Evolutionary conservation across 495 filamentous ascomycete genomes (phyloP).

Genomic region (Pseudomonodictys pantanalensis): DNA sequence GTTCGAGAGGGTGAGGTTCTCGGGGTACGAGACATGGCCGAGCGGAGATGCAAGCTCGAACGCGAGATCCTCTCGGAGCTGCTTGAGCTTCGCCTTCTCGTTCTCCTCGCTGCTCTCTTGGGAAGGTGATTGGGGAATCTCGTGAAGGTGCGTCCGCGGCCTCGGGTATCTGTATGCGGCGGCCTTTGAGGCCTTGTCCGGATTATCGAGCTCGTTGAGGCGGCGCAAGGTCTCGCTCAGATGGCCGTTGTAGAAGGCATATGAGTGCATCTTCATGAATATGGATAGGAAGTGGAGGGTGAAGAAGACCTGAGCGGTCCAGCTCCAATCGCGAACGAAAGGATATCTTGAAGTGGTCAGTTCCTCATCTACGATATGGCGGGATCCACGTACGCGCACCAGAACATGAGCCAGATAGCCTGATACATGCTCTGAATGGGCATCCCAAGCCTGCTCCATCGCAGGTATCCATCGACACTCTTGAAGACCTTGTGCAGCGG

Average conservation of each 20-base stretch:
- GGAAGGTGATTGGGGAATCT: slow-evolving; percentile 30
- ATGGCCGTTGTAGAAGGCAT: slow-evolving; percentile 96
- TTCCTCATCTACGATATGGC: background rate
- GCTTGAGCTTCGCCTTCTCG: slow-evolving; percentile 42
- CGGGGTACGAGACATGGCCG: slow-evolving; percentile 84
- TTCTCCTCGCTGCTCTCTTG: slow-evolving; percentile 42
- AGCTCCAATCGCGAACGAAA: slow-evolving; percentile 85
- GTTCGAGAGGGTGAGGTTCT: slow-evolving; percentile 78
- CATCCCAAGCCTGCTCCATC: slow-evolving; percentile 75
- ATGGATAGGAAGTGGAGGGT: slow-evolving; percentile 85
- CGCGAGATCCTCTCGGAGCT: slow-evolving; percentile 82
- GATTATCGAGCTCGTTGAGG: slow-evolving; percentile 74
- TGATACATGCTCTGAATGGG: slow-evolving; percentile 80
- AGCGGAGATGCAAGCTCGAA: slow-evolving; percentile 86
- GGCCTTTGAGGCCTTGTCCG: slow-evolving; percentile 62
- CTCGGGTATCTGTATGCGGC: slow-evolving; percentile 76
- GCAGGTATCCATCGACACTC: slow-evolving; percentile 53
- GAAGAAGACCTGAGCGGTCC: slow-evolving; percentile 94
- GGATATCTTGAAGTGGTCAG: slow-evolving; percentile 59
- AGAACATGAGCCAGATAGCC: slow-evolving; percentile 71
- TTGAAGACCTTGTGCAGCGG: slow-evolving; percentile 70
- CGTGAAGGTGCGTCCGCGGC: slow-evolving; percentile 45
- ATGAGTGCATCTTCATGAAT: slow-evolving; percentile 98
- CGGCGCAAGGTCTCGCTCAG: slow-evolving; percentile 80
- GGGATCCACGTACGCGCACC: slow-evolving; percentile 63